Evolutionary conservation across 768 basidiomycete genomes (phyloP).

Genomic region (Exidia glandulosa): DNA sequence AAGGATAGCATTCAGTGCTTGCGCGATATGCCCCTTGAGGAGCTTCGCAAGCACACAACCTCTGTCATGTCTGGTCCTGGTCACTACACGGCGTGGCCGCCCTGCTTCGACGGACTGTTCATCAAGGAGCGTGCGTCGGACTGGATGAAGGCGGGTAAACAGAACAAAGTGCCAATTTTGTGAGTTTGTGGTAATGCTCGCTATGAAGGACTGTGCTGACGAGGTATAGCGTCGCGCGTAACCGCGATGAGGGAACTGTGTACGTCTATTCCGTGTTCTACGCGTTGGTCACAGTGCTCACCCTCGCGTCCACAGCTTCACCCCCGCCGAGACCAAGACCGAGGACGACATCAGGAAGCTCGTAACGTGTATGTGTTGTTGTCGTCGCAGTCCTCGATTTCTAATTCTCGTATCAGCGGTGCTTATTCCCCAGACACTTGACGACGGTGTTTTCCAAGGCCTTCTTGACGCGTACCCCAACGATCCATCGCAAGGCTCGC

Average conservation of each 20-base stretch:
- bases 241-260: neutral
- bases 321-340: too few relatives aligned
- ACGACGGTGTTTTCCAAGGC: slow-evolving; percentile 19
- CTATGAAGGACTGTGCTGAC: too few relatives aligned
- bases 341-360: neutral
- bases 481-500: slow-evolving; percentile 34
- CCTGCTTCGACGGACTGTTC: neutral
- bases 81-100: neutral
- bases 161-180: neutral
- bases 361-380: too few relatives aligned
- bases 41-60: neutral
- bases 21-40: neutral
- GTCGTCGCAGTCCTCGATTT: too few relatives aligned
- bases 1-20: neutral
- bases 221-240: too few relatives aligned
- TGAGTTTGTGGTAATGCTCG: too few relatives aligned
- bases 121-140: neutral
- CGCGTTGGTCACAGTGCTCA: too few relatives aligned
- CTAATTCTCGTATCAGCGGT: too few relatives aligned
- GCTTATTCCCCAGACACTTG: slow-evolving; percentile 17
- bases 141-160: neutral
- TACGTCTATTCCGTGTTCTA: neutral
- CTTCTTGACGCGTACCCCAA: slow-evolving; percentile 32
- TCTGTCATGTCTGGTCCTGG: neutral
- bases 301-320: too few relatives aligned